Percentiles rank a stretch among this genome's conserved stretches.
These are phyloP conservation scores for Linaria vulgaris DNA, from an alignment of 257 asterid species.

Conservation along the genomic window DNA sequence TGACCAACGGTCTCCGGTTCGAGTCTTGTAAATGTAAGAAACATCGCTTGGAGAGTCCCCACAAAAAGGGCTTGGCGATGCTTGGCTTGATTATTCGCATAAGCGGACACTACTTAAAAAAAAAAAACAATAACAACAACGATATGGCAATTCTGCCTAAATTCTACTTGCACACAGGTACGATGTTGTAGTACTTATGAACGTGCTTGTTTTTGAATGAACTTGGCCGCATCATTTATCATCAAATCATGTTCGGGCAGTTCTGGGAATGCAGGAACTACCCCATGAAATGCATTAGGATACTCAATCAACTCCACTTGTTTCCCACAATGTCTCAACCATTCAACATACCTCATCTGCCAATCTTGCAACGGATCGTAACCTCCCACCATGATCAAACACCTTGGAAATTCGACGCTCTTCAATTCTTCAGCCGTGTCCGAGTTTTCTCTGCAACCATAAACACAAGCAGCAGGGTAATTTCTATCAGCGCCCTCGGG, in stretches of 20 bases:
- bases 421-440: too few species aligned
- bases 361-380: slow-evolving; percentile 31
- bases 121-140: too few species aligned
- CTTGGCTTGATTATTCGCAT: too few species aligned
- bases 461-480: slow-evolving; percentile 20
- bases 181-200: too few species aligned
- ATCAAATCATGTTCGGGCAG: slow-evolving; percentile 15
- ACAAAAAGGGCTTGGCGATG: too few species aligned
- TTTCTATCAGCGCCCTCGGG: slow-evolving; percentile 23
- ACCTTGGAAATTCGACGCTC: slow-evolving; percentile 2
- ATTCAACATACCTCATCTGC: slow-evolving; percentile 23
- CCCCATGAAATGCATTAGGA: slow-evolving; percentile 19
- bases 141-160: too few species aligned
- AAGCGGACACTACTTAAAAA: too few species aligned
- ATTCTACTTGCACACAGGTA: too few species aligned
- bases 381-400: slow-evolving; percentile 25
- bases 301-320: too few species aligned
- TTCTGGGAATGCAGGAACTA: slow-evolving; percentile 15
- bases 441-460: not conserved
- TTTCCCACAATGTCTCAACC: slow-evolving; percentile 23
- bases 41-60: too few species aligned
- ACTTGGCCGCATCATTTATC: slow-evolving; percentile 6
- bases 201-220: slow-evolving; percentile 3
- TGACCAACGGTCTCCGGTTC: too few species aligned
- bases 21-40: too few species aligned